Evolutionary conservation across 2,329 filamentous ascomycete genomes (phyloP), one percentile per base, ranked within the genome.

Genomic region (Xylariaceae sp.): DNA sequence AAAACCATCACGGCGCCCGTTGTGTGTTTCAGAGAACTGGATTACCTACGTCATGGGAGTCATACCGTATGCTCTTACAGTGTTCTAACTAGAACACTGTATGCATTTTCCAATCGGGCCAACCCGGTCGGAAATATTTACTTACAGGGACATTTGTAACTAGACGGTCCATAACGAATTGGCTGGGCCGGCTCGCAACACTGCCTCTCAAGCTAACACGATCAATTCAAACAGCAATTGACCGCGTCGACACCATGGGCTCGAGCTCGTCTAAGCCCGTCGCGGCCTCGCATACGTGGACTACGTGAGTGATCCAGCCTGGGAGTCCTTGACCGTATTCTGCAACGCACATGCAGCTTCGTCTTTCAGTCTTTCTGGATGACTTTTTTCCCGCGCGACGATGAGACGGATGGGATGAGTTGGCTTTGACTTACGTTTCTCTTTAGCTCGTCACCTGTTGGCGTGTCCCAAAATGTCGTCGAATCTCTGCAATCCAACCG

Each of bases 401-500:
- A 50, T 50, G 6, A 10, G n/a, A 17, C n/a, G 48, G 23, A 10
- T 5, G 4, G 4, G 4, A 30, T 30, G 23, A 30, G 23, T 5
- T 50, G 44, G n/a, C 34, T 45, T 15, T 35, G 35, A 17, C 45
- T 51, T 4, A 45, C 11, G 13, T 23, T 34, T 49, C 37, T 13
- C 18, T 51, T 37, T 30, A 77, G 75, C 62, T 69, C 74, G 60
- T 76, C 77, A 53, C 78, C 81, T 39, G 76, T 79, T 65, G 78
- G 80, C 68, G 74, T 96, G 75, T 96, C 92, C 66, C 86, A 90
- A 71, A 87, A 89, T 72, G 81, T 97, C 70, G 82, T 95, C 70
- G 87, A 96, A 70, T 86, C 87, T 62, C 81, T 97, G 62, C 90
- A 96, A 75, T 84, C 85, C 63, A 96, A 86, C 78, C 83, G 88